A percentile compares a stretch with the other conserved stretches of the same genome.
These are phyloP conservation scores for Aleurites moluccanus DNA, from an alignment of 441 rosid genomes.

Conservation along the genomic window DNA sequence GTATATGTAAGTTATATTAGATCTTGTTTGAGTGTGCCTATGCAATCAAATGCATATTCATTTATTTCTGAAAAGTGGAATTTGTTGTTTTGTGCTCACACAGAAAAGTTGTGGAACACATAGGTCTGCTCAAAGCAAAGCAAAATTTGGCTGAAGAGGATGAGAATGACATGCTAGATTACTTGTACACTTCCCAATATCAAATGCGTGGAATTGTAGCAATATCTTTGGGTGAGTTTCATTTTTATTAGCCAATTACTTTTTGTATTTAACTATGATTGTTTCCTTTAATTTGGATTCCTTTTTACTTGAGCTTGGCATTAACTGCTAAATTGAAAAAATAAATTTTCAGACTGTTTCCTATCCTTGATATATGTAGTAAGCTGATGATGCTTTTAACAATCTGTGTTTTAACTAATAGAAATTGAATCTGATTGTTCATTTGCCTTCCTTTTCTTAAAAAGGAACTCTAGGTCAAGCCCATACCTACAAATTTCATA, in stretches of 20 bases:
- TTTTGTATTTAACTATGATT: background rate
- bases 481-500: background rate
- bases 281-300: background rate
- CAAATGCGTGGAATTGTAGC: constrained; percentile 85
- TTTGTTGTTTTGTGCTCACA: constrained; percentile 6
- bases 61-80: background rate
- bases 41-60: background rate
- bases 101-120: constrained; percentile 80
- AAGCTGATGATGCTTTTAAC: background rate
- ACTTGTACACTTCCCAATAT: constrained; percentile 77
- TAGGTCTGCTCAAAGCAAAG: constrained; percentile 72
- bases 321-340: background rate
- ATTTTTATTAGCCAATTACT: constrained; percentile 8
- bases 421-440: background rate
- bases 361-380: background rate
- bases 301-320: background rate
- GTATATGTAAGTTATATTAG: too few species aligned
- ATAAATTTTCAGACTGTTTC: background rate
- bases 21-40: too few species aligned
- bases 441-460: background rate
- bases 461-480: background rate
- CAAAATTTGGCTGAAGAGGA: constrained; percentile 56
- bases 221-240: constrained; percentile 66
- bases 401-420: background rate
- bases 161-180: constrained; percentile 81